These are phyloP conservation scores for Leccinum subgranulosum DNA, from an alignment of 768 basidiomycete genomes.

Conservation along the genomic window DNA sequence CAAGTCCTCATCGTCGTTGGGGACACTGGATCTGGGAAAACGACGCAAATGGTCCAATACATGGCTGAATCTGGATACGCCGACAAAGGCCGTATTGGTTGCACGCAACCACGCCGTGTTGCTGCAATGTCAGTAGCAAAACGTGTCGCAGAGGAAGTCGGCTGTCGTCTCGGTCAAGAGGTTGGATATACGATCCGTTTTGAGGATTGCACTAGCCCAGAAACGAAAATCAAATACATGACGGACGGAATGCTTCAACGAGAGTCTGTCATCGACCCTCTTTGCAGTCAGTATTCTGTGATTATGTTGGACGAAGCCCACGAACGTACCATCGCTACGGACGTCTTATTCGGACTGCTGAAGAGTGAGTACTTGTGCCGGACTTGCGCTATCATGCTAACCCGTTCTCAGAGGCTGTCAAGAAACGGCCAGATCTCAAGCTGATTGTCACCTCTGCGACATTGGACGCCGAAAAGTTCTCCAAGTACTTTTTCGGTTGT, in stretches of 20 bases:
- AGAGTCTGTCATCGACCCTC: slow-evolving; percentile 94
- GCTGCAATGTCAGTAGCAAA: slow-evolving; percentile 99
- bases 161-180: slow-evolving; percentile 94
- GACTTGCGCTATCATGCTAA: slow-evolving; percentile 14
- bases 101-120: slow-evolving; percentile 98
- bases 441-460: slow-evolving; percentile 98
- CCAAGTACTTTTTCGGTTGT: slow-evolving; percentile 97
- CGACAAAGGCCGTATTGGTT: slow-evolving; percentile 88
- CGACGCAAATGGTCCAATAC: slow-evolving; percentile 99
- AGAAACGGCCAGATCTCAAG: slow-evolving; percentile 92
- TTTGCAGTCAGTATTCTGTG: slow-evolving; percentile 89
- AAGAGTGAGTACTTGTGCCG: slow-evolving; percentile 44
- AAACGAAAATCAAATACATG: slow-evolving; percentile 99
- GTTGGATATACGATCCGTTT: slow-evolving; percentile 99
- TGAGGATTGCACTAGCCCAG: slow-evolving; percentile 98
- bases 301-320: slow-evolving; percentile 99
- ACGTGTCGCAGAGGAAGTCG: slow-evolving; percentile 97
- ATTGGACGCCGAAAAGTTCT: slow-evolving; percentile 99
- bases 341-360: slow-evolving; percentile 92
- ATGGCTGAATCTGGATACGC: slow-evolving; percentile 93
- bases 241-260: slow-evolving; percentile 99
- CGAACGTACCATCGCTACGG: slow-evolving; percentile 97
- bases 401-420: slow-evolving; percentile 74
- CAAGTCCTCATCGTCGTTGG: slow-evolving; percentile 98
- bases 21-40: slow-evolving; percentile 98